Evolutionary conservation across 75 land plant species (phyloP).

Genomic region (Adiantum capillusveneris): DNA sequence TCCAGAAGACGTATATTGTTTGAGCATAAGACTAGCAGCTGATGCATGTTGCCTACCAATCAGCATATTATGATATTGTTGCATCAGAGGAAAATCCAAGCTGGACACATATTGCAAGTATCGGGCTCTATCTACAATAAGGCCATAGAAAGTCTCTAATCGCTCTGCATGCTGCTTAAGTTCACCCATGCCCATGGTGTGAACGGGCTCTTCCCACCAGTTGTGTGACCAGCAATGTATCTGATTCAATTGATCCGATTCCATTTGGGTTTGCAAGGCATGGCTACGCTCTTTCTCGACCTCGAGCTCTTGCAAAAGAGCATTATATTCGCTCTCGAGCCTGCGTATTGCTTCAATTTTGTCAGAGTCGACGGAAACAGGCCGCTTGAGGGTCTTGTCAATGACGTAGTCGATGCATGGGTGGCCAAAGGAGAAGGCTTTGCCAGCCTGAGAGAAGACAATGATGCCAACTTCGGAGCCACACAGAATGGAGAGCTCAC

Average conservation of each 20-base stretch:
- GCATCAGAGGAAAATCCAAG: constrained; percentile 4
- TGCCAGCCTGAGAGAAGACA: constrained; percentile 42
- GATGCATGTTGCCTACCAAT: too few relatives aligned
- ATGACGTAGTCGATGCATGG: constrained; percentile 40
- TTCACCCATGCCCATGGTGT: constrained; percentile 6
- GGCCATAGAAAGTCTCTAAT: constrained; percentile 4
- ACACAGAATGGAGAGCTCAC: constrained; percentile 38
- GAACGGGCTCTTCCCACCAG: constrained; percentile 12
- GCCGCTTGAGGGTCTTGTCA: constrained; percentile 21
- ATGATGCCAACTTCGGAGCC: constrained; percentile 45
- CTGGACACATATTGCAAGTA: constrained; percentile 3
- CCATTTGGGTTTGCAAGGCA: background rate
- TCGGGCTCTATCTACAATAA: background rate
- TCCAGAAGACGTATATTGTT: too few relatives aligned
- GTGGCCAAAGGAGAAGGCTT: constrained; percentile 38
- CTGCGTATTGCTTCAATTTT: constrained; percentile 16
- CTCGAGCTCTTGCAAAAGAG: constrained; percentile 16
- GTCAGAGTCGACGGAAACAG: constrained; percentile 9
- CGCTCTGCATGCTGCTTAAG: constrained; percentile 15
- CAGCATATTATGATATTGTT: too few relatives aligned
- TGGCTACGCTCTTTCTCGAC: constrained; percentile 12
- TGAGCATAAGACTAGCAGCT: too few relatives aligned
- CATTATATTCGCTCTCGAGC: constrained; percentile 24
- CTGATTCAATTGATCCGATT: background rate
- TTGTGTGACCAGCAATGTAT: background rate